Evolutionary conservation across 1,284 basidiomycete genomes (phyloP).

Genomic region (Pholiota adiposa): DNA sequence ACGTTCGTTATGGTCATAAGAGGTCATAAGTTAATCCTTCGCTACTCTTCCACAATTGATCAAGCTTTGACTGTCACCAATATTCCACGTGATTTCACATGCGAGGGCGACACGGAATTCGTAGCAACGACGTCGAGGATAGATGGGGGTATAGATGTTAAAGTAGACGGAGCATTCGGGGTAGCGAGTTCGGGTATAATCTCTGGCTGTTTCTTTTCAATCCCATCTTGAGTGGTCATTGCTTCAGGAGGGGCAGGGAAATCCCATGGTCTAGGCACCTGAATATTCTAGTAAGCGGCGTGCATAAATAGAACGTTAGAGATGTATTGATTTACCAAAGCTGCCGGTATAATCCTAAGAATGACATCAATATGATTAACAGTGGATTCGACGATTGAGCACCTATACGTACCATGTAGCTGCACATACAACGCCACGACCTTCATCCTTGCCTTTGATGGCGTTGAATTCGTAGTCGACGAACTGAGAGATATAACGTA

Average conservation of each 20-base stretch:
- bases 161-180: not conserved
- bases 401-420: constrained; percentile 66
- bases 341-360: constrained; percentile 74
- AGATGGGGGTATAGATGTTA: not conserved
- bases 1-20: not conserved
- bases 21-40: not conserved
- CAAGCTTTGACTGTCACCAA: not conserved
- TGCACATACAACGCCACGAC: constrained; percentile 80
- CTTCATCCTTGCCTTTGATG: constrained; percentile 66
- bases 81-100: not conserved
- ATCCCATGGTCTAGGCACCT: constrained; percentile 77
- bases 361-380: not conserved
- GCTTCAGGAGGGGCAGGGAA: constrained; percentile 49
- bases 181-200: not conserved
- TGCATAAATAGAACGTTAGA: not conserved
- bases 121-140: not conserved
- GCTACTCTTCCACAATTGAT: not conserved
- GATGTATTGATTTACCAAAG: constrained; percentile 46
- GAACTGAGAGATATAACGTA: constrained; percentile 78
- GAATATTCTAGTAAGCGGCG: not conserved
- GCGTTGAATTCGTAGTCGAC: constrained; percentile 71
- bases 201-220: not conserved
- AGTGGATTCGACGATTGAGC: not conserved
- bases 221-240: not conserved
- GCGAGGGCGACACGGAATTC: not conserved